Evolutionary conservation across 768 basidiomycete species (phyloP).

Genomic region (Pleurotus citrinopileatus): DNA sequence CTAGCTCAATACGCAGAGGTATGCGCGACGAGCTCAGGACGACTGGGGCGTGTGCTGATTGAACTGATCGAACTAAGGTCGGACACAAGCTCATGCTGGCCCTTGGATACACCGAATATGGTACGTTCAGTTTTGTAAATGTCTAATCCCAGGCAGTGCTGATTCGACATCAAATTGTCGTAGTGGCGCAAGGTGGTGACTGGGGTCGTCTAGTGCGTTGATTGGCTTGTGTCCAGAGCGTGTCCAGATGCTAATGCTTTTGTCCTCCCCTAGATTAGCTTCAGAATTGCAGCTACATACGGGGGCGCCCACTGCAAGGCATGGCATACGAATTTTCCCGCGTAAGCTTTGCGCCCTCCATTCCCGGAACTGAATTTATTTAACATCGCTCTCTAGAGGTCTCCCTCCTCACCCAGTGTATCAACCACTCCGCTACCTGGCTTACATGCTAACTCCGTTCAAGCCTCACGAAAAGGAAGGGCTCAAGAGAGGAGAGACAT

Average conservation of each 20-base stretch:
- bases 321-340: constrained; percentile 41
- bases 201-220: constrained; percentile 20
- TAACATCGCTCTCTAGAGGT: constrained; percentile 10
- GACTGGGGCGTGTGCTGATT: no score
- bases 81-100: constrained; percentile 47
- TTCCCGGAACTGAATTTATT: not conserved
- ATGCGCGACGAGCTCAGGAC: constrained; percentile 9
- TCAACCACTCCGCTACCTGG: constrained; percentile 22
- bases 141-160: no score
- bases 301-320: constrained; percentile 40
- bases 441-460: constrained; percentile 25
- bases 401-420: constrained; percentile 19
- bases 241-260: not conserved
- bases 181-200: constrained; percentile 42
- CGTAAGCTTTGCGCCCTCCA: constrained; percentile 33
- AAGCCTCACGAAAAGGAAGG: constrained; percentile 32
- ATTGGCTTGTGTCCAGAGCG: not conserved
- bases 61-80: constrained; percentile 24
- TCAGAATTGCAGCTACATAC: constrained; percentile 28
- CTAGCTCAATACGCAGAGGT: constrained; percentile 47
- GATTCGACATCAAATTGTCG: no score
- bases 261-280: constrained; percentile 27
- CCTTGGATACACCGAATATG: constrained; percentile 46
- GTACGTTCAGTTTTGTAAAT: constrained; percentile 19
- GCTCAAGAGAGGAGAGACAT: constrained; percentile 25